Evolutionary conservation across 179 eudicot species (phyloP).

Genomic region (Spergularia azorica): DNA sequence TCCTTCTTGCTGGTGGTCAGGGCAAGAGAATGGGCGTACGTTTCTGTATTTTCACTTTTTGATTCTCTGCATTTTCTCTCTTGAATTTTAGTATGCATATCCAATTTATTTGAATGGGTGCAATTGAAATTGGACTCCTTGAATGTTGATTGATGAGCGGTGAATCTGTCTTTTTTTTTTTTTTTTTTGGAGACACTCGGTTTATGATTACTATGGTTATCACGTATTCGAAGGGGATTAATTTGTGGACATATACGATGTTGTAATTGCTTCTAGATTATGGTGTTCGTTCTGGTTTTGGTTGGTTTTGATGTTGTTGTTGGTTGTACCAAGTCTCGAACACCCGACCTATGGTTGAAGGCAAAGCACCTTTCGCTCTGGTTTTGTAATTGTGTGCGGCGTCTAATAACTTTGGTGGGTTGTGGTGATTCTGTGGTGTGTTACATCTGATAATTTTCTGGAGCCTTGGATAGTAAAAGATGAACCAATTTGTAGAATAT

Average conservation of each 20-base stretch:
- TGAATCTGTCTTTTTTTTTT: neutral
- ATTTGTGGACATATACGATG: neutral
- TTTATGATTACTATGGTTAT: neutral
- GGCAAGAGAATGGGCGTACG: constrained; percentile 97
- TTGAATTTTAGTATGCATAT: neutral
- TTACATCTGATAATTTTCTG: too few relatives aligned
- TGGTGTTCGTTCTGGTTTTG: too few relatives aligned
- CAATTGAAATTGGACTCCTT: neutral
- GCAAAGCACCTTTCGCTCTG: too few relatives aligned
- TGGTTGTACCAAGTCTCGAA: too few relatives aligned
- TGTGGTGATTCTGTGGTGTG: too few relatives aligned
- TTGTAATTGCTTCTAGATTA: too few relatives aligned
- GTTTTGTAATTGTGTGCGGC: too few relatives aligned
- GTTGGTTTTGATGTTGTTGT: too few relatives aligned
- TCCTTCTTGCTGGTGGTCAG: constrained; percentile 94
- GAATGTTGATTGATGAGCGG: neutral
- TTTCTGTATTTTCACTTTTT: constrained; percentile 10
- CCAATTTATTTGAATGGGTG: neutral
- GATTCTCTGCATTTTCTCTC: neutral
- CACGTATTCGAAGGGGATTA: neutral
- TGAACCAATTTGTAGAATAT: too few relatives aligned
- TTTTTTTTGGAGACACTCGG: neutral
- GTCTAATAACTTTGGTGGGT: too few relatives aligned
- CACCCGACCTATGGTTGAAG: too few relatives aligned
- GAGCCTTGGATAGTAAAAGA: too few relatives aligned